A percentile compares a stretch with the other conserved stretches of the same genome.
Conservation (phyloP, 345 rosid genomes). For the Heritiera fomes region DNA sequence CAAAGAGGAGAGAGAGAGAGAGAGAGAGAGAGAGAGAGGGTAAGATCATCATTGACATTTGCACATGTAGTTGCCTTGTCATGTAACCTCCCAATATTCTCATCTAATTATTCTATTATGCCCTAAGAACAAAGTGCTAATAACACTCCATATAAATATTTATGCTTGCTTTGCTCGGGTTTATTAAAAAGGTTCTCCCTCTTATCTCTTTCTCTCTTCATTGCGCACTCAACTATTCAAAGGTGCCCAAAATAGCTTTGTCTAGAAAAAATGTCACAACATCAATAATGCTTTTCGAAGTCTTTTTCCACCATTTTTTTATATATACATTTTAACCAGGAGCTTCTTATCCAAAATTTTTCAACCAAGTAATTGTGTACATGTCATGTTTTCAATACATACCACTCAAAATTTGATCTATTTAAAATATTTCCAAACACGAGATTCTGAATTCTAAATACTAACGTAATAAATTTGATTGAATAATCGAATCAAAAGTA, state of each 20-base stretch:
- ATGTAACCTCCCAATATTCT: slow-evolving; percentile 27
- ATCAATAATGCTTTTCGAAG: background rate
- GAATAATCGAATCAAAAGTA: too few relatives aligned
- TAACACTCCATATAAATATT: slow-evolving; percentile 2
- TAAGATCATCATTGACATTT: slow-evolving; percentile 21
- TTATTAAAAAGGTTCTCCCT: background rate
- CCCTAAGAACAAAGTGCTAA: background rate
- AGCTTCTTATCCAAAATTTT: background rate
- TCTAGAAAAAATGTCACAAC: slow-evolving; percentile 6
- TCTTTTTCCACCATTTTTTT: background rate
- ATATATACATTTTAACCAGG: background rate
- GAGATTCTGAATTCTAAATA: too few relatives aligned
- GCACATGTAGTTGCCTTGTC: slow-evolving; percentile 37
- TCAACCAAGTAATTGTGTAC: background rate
- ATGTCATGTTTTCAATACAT: too few relatives aligned
- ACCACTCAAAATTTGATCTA: background rate
- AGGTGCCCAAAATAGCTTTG: background rate
- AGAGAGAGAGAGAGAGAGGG: background rate
- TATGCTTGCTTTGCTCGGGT: slow-evolving; percentile 20
- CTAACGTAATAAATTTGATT: too few relatives aligned
- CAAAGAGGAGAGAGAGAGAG: background rate
- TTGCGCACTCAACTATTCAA: slow-evolving; percentile 12
- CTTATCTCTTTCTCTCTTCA: background rate
- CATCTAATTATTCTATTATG: slow-evolving; percentile 12
- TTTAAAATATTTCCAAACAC: too few relatives aligned